These are phyloP conservation scores for Dryas octopetala DNA, from an alignment of 306 rosid genomes.

Conservation along the genomic window DNA sequence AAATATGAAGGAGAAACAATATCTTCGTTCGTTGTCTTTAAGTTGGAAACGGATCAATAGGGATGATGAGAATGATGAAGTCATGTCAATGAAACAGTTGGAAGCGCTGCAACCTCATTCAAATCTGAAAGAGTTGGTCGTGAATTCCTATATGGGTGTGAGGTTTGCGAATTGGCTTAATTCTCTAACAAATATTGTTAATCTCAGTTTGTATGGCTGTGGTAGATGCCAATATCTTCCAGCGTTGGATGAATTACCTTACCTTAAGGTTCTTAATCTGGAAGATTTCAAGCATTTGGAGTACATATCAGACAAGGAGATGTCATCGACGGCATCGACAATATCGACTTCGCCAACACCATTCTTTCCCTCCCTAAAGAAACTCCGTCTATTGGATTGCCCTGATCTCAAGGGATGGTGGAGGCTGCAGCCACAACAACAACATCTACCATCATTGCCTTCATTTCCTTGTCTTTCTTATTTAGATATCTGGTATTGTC, in stretches of 20 bases:
- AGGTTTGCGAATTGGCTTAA: conserved; percentile 16
- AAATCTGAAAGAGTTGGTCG: background rate
- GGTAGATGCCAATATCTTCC: background rate
- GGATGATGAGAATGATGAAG: too few species aligned
- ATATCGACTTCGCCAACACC: background rate
- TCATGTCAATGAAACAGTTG: background rate
- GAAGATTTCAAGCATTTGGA: accelerated
- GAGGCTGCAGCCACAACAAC: background rate
- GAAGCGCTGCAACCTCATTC: conserved; percentile 18
- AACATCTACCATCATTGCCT: too few species aligned
- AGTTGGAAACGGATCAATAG: too few species aligned
- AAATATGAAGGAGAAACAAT: background rate
- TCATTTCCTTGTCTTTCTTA: too few species aligned
- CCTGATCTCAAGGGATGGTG: conserved; percentile 29
- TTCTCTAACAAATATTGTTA: background rate
- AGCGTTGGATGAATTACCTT: conserved; percentile 13
- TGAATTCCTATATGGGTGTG: background rate
- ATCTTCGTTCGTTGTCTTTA: background rate
- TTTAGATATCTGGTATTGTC: too few species aligned
- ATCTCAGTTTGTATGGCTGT: accelerated
- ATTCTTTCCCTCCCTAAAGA: conserved; percentile 27
- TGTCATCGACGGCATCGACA: too few species aligned
- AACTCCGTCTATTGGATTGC: accelerated
- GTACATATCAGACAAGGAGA: conserved; percentile 2
- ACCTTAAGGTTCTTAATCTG: background rate